Base-by-base conservation (phyloP, 352 stramenopile species). In the Pythium dissotocum region DNA sequence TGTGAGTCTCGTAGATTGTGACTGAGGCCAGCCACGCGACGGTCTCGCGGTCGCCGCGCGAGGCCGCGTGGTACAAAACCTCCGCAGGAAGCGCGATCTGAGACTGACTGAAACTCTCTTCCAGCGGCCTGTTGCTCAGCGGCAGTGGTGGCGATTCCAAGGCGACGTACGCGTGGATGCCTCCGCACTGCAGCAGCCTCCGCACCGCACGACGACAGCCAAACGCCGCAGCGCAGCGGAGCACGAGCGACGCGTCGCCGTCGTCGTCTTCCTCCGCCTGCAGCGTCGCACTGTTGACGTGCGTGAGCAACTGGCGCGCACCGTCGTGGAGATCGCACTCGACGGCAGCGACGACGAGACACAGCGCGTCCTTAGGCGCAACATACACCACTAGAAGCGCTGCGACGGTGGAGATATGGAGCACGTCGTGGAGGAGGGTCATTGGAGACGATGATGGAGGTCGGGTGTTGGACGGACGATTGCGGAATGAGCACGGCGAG, bases 21-120 rank as follows among this genome's bases (percentile, higher is more conserved):
- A 70, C 36, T 7, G 44, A 6, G 18, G 36, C n/a, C 14, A 77
- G 59, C 71, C 62, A 75, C 44, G 61, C n/a, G 9, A 77, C 21
- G n/a, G 58, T 58, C 13, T 49, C 16, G 4, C 60, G 18, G 18
- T 70, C 59, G 0, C 70, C 70, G 26, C 58, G 46, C 12, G 42
- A 48, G 8, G 70, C 70, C 3, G 70, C 70, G 7, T 61, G 46
- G 46, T 70, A 65, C 21, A 70, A 26, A 33, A 54, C 55, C 18
- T 44, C 48, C 2, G 55, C 44, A 4, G 63, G 63, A 16, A 65
- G 18, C 24, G 13, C 49, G 28, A 56, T 9, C 18, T 8, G 49
- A 9, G 49, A 9, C 49, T 56, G 16, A 1, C 18, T 9, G 9
- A 52, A 18, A 28, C 16, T 8, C 16, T 24, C 18, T 52, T 10